These are phyloP conservation scores for Monosporascus sp. DNA, from an alignment of 2,329 filamentous ascomycete species.

Conservation along the genomic window DNA sequence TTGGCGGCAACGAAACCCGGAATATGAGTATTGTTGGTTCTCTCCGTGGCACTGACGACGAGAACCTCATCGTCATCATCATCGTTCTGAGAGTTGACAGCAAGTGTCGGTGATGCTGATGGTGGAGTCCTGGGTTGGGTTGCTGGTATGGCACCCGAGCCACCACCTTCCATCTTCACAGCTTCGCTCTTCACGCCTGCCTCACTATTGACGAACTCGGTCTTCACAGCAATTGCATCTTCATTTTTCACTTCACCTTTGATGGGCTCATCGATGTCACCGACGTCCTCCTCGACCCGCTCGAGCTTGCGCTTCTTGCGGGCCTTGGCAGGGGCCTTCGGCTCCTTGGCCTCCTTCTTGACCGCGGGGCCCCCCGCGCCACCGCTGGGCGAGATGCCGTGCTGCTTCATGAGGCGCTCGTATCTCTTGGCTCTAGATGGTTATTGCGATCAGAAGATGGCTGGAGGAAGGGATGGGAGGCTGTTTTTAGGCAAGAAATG, in stretches of 20 bases:
- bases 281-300: constrained; percentile 30
- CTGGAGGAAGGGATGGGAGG: neutral
- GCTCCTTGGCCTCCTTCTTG: constrained; percentile 19
- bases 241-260: constrained; percentile 28
- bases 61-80: constrained; percentile 26
- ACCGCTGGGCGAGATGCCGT: constrained; percentile 38
- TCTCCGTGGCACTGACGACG: constrained; percentile 22
- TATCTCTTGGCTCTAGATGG: constrained; percentile 59
- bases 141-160: constrained; percentile 4
- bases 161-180: constrained; percentile 24
- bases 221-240: constrained; percentile 24
- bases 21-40: neutral
- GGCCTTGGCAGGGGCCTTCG: constrained; percentile 6
- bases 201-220: constrained; percentile 13
- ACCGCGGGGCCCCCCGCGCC: constrained; percentile 15
- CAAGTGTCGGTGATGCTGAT: constrained; percentile 8
- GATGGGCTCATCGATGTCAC: constrained; percentile 26
- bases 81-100: constrained; percentile 4
- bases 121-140: constrained; percentile 1
- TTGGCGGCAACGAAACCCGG: neutral
- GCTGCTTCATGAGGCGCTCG: constrained; percentile 58
- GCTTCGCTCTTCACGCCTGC: neutral
- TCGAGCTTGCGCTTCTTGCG: constrained; percentile 30
- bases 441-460: neutral
- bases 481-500: neutral